Percentiles rank a stretch among this genome's conserved stretches.
phyloP scores from a whole-genome alignment of 2,329 filamentous ascomycete species.

The Cephalotrichum gorgonifer region DNA sequence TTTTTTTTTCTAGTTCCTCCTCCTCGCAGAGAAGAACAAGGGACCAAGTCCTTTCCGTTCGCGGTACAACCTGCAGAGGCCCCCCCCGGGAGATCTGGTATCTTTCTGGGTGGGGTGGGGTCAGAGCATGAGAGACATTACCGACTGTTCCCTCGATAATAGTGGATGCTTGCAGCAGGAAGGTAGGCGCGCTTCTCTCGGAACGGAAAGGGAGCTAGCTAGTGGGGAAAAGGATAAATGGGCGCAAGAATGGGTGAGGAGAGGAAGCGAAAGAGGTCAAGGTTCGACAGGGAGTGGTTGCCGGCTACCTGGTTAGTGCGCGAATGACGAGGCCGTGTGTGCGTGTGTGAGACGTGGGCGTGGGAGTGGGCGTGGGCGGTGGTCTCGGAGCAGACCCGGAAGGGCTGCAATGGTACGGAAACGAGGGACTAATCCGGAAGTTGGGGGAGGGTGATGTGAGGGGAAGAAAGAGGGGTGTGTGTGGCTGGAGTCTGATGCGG shows the following conservation, averaged over 20 bases:
- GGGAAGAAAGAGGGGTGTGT: too few species aligned
- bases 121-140: too few species aligned
- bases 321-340: too few species aligned
- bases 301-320: too few species aligned
- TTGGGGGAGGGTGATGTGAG: too few species aligned
- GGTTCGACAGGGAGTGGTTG: neutral
- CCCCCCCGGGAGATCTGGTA: conserved; percentile 4
- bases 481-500: too few species aligned
- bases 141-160: neutral
- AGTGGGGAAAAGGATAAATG: neutral
- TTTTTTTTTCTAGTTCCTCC: conserved; percentile 2
- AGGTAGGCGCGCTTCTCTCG: neutral
- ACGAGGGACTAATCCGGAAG: too few species aligned
- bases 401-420: too few species aligned
- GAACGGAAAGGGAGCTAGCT: neutral
- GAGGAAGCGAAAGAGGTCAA: neutral
- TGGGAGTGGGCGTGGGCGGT: too few species aligned
- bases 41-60: conserved; percentile 4
- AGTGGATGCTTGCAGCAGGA: neutral
- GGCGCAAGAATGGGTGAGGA: neutral
- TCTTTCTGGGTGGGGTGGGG: conserved; percentile 4
- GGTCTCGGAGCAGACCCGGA: too few species aligned
- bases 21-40: neutral
- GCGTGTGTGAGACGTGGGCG: too few species aligned
- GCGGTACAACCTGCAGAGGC: conserved; percentile 5